Conservation (phyloP, 768 basidiomycete genomes). For the Mycena alexandri region DNA sequence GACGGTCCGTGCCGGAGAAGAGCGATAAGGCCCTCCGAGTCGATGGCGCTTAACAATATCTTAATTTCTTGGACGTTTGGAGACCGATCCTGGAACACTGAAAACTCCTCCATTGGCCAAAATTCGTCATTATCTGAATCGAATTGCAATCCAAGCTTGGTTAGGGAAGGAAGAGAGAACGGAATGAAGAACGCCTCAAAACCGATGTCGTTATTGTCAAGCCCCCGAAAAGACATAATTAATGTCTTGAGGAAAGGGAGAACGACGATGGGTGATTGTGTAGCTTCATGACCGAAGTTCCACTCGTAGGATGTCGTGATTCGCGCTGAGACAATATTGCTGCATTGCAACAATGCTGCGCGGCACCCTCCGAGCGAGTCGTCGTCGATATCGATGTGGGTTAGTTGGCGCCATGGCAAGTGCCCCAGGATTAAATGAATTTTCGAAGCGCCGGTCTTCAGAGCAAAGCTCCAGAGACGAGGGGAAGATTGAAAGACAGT, state of each 20-base stretch:
- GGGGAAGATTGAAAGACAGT: conserved; percentile 12
- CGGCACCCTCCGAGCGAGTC: not conserved
- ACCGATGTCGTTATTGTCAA: not conserved
- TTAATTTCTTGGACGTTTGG: conserved; percentile 8
- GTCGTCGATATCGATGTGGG: not conserved
- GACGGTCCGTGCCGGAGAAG: conserved; percentile 13
- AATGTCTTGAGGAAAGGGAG: conserved; percentile 14
- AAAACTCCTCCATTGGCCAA: conserved; percentile 17
- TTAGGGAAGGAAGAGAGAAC: conserved; percentile 13
- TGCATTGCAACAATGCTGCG: conserved; percentile 9
- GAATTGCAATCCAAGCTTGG: conserved; percentile 7
- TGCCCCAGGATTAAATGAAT: not conserved
- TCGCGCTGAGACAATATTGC: conserved; percentile 2
- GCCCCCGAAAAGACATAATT: not conserved
- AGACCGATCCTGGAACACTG: conserved; percentile 5
- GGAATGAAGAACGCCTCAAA: conserved; percentile 16
- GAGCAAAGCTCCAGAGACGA: conserved; percentile 7
- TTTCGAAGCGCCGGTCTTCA: not conserved
- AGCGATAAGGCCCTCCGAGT: not conserved
- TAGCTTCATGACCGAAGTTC: not conserved
- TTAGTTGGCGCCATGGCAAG: conserved; percentile 22
- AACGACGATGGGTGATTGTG: not conserved
- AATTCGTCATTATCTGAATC: not conserved
- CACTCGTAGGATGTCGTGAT: not conserved
- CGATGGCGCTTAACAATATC: not conserved